phyloP scores from a whole-genome alignment of 768 basidiomycete species.

The Cystofilobasidium macerans region DNA sequence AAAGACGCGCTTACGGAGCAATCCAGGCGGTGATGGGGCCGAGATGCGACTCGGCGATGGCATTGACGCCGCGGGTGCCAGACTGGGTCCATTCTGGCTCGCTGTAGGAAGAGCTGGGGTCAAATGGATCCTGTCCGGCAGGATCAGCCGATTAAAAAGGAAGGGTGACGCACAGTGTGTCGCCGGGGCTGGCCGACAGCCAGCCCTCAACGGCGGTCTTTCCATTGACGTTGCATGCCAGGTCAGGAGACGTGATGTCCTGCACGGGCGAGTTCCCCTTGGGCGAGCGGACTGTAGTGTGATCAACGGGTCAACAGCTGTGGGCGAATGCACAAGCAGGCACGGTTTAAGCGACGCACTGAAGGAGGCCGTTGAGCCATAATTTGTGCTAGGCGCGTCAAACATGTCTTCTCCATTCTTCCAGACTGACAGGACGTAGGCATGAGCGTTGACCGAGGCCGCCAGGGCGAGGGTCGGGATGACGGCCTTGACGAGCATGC shows the following conservation, averaged over 20 bases:
- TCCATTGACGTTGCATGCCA: slow-evolving; percentile 3
- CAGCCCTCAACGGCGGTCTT: neutral
- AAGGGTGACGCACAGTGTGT: neutral
- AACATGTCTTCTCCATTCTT: neutral
- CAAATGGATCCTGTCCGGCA: neutral
- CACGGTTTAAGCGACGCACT: neutral
- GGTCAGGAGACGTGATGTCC: neutral
- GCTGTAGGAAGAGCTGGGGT: neutral
- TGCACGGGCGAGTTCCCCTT: neutral
- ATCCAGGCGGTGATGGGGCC: slow-evolving; percentile 23
- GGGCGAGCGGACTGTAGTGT: neutral
- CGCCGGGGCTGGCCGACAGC: neutral
- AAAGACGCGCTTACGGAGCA: slow-evolving; percentile 14
- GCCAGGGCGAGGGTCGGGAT: neutral
- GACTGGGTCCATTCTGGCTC: slow-evolving; percentile 27
- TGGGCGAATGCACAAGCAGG: too few species aligned
- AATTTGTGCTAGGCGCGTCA: neutral
- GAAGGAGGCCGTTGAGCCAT: neutral
- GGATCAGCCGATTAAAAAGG: neutral
- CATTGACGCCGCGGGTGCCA: slow-evolving; percentile 9
- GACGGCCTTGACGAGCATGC: neutral
- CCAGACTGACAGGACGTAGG: neutral
- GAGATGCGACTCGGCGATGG: slow-evolving; percentile 24
- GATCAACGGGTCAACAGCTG: too few species aligned
- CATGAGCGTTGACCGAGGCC: neutral